A percentile compares a stretch with the other conserved stretches of the same genome.
Conservation (phyloP, 176 grass and related monocot species). For the Aegilops bicornis region DNA sequence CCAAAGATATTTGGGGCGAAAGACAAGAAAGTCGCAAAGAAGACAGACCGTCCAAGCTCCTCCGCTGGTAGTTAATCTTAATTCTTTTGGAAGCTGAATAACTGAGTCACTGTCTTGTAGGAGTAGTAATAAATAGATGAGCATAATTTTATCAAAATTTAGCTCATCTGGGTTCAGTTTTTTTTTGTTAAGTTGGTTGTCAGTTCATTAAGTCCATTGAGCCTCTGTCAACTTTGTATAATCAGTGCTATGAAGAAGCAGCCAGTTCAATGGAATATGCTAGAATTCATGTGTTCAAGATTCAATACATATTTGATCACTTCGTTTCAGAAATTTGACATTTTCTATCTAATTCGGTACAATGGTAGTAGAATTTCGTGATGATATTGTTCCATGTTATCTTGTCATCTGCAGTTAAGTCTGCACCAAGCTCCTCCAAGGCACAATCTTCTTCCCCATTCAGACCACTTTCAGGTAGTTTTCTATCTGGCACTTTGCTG, state of each 20-base stretch:
- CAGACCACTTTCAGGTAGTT: constrained; percentile 57
- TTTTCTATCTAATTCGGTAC: neutral
- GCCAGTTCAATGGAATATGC: neutral
- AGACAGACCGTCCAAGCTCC: constrained; percentile 44
- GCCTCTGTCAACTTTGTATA: neutral
- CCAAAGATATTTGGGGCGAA: constrained; percentile 61
- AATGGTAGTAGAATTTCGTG: constrained; percentile 3
- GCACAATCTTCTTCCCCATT: constrained; percentile 69
- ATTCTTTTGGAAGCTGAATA: constrained; percentile 19
- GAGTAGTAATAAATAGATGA: constrained; percentile 7
- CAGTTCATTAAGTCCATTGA: neutral
- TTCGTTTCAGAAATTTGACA: neutral
- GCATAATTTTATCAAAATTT: neutral
- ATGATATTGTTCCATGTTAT: constrained; percentile 5
- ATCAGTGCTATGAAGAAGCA: constrained; percentile 1
- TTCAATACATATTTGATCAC: neutral
- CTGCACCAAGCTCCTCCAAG: constrained; percentile 44
- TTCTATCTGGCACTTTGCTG: constrained; percentile 14
- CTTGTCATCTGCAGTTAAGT: constrained; percentile 37
- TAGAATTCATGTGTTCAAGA: constrained; percentile 17
- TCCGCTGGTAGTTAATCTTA: constrained; percentile 40
- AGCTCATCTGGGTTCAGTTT: neutral
- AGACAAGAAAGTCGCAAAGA: constrained; percentile 63
- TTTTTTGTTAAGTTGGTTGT: neutral
- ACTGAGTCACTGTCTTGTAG: neutral